phyloP scores from a whole-genome alignment of 2,329 filamentous ascomycete species.

The Iodosphaeria phyllophila region DNA sequence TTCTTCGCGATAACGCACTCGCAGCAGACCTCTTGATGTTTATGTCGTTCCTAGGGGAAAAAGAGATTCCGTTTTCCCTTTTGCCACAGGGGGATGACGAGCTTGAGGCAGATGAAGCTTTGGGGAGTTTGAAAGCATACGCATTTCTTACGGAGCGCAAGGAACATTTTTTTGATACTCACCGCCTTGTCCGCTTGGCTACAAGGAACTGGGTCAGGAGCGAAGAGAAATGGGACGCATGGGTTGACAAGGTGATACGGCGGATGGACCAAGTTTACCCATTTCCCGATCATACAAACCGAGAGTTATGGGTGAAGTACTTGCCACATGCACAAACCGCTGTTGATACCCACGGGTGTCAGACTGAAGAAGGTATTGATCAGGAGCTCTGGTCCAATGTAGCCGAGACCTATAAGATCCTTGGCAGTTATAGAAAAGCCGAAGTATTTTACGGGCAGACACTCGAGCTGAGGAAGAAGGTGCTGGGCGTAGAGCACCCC shows the following conservation, averaged over 20 bases:
- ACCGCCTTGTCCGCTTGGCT: conserved; percentile 4
- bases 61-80: conserved; percentile 4
- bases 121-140: conserved; percentile 4
- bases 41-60: conserved; percentile 8
- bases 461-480: conserved; percentile 3
- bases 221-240: conserved; percentile 1
- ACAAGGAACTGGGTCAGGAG: conserved; percentile 4
- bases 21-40: conserved; percentile 12
- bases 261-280: conserved; percentile 1
- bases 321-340: conserved; percentile 2
- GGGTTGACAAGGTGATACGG: conserved; percentile 1
- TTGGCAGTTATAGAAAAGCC: conserved; percentile 4
- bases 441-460: conserved; percentile 4
- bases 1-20: conserved; percentile 7
- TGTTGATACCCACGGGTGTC: too few relatives aligned
- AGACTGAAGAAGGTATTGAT: too few relatives aligned
- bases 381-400: too few relatives aligned
- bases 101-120: conserved; percentile 2
- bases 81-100: conserved; percentile 1
- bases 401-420: too few relatives aligned
- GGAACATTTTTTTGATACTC: conserved; percentile 9
- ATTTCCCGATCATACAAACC: neutral
- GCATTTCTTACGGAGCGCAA: conserved; percentile 12
- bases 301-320: conserved; percentile 1
- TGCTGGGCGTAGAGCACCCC: conserved; percentile 5